phyloP scores from a whole-genome alignment of 306 rosid genomes.

The Myrica gale region DNA sequence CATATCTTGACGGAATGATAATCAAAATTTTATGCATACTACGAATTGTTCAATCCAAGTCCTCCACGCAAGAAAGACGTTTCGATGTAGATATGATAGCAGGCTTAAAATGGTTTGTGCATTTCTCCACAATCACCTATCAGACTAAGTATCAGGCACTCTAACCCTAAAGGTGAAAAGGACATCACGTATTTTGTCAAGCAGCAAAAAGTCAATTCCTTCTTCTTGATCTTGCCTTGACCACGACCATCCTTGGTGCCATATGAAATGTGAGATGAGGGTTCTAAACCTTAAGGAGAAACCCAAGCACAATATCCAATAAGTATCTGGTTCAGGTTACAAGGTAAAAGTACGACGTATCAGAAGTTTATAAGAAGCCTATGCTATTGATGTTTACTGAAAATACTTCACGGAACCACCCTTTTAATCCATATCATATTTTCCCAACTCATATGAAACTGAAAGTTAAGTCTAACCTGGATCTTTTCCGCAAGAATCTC shows the following conservation, averaged over 20 bases:
- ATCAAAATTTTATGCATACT: background rate
- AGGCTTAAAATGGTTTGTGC: background rate
- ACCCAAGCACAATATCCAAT: background rate
- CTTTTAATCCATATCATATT: background rate
- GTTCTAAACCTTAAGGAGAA: too few relatives aligned
- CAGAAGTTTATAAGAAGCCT: background rate
- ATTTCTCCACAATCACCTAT: background rate
- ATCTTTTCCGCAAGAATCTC: conserved; percentile 62
- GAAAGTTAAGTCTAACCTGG: conserved; percentile 50
- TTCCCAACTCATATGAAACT: conserved; percentile 12
- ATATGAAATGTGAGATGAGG: too few relatives aligned
- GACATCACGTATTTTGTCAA: background rate
- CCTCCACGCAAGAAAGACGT: background rate
- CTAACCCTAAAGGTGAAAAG: background rate
- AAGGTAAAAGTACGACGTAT: background rate
- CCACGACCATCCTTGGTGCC: too few relatives aligned
- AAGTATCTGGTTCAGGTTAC: background rate
- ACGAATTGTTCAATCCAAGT: background rate
- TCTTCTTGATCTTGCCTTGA: too few relatives aligned
- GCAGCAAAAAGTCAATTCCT: too few relatives aligned
- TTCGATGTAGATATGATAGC: background rate
- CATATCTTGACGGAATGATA: background rate
- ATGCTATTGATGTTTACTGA: background rate
- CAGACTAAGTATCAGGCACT: background rate
- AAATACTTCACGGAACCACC: background rate